Conservation (phyloP, 2,329 filamentous ascomycete genomes). For the Epichloe scottii region DNA sequence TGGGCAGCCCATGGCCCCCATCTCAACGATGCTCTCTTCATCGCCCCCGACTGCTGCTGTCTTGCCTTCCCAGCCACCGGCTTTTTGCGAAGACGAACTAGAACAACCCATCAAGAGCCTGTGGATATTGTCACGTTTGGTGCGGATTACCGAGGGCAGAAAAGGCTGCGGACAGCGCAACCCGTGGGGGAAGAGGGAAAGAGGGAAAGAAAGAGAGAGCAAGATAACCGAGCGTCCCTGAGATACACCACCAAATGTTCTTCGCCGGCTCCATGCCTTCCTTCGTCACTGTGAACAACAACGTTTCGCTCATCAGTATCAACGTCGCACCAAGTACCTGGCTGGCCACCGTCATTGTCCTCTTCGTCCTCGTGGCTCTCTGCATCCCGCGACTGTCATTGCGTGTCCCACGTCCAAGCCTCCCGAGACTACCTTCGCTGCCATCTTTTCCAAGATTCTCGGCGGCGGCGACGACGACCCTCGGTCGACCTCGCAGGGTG, state of each 20-base stretch:
- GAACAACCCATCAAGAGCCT: no score
- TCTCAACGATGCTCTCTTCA: neutral
- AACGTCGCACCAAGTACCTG: constrained; percentile 46
- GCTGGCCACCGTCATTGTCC: constrained; percentile 36
- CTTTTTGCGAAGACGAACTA: neutral
- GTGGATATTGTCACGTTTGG: no score
- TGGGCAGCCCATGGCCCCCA: no score
- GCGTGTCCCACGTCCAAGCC: constrained; percentile 21
- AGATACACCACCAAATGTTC: neutral
- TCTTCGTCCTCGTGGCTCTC: constrained; percentile 37
- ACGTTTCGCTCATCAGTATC: constrained; percentile 47
- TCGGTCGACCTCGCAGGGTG: neutral
- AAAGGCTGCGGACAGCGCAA: neutral
- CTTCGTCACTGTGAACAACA: constrained; percentile 47
- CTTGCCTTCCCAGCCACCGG: neutral
- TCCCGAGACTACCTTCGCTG: constrained; percentile 18
- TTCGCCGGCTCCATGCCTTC: constrained; percentile 38
- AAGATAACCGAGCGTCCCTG: neutral
- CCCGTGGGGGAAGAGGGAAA: neutral
- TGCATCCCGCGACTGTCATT: constrained; percentile 28
- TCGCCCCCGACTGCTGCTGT: neutral
- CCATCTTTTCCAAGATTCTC: constrained; percentile 1
- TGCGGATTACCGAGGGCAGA: no score
- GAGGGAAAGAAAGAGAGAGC: no score
- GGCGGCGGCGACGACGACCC: constrained; percentile 4